A percentile compares a stretch with the other conserved stretches of the same genome.
Evolutionary conservation across 2,329 filamentous ascomycete genomes (phyloP).

Genomic region (Daldinia sp.): DNA sequence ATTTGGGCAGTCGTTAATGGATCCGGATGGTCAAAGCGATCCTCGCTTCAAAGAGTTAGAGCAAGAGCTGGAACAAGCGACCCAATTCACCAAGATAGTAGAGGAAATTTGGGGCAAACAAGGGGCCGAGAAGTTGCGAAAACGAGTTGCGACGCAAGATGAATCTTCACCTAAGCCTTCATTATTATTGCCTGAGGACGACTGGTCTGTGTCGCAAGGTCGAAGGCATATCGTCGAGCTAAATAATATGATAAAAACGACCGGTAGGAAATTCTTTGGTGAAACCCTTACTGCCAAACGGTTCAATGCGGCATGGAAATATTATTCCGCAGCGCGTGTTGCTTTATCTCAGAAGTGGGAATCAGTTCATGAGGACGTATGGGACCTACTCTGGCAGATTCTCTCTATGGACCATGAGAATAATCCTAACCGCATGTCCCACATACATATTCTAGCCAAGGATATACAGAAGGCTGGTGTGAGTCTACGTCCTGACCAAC

Average conservation of each 20-base stretch:
- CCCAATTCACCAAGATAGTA: slow-evolving; percentile 45
- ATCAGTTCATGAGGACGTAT: slow-evolving; percentile 69
- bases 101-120: slow-evolving; percentile 49
- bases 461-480: slow-evolving; percentile 74
- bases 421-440: slow-evolving; percentile 68
- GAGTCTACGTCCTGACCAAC: slow-evolving; percentile 67
- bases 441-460: slow-evolving; percentile 71
- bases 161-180: slow-evolving; percentile 23
- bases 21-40: slow-evolving; percentile 54
- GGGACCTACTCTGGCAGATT: slow-evolving; percentile 75
- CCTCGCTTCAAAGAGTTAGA: slow-evolving; percentile 56
- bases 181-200: slow-evolving; percentile 32
- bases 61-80: slow-evolving; percentile 51
- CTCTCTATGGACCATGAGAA: slow-evolving; percentile 64
- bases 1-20: slow-evolving; percentile 56
- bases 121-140: slow-evolving; percentile 49
- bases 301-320: slow-evolving; percentile 57
- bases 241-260: slow-evolving; percentile 47
- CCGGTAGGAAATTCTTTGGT: slow-evolving; percentile 37
- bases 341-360: slow-evolving; percentile 61
- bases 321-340: slow-evolving; percentile 61
- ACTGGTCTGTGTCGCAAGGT: slow-evolving; percentile 31
- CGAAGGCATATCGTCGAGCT: slow-evolving; percentile 40
- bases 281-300: slow-evolving; percentile 35
- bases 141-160: slow-evolving; percentile 41